A percentile compares a stretch with the other conserved stretches of the same genome.
phyloP scores from a whole-genome alignment of 306 rosid species.

The Alnus glutinosa region DNA sequence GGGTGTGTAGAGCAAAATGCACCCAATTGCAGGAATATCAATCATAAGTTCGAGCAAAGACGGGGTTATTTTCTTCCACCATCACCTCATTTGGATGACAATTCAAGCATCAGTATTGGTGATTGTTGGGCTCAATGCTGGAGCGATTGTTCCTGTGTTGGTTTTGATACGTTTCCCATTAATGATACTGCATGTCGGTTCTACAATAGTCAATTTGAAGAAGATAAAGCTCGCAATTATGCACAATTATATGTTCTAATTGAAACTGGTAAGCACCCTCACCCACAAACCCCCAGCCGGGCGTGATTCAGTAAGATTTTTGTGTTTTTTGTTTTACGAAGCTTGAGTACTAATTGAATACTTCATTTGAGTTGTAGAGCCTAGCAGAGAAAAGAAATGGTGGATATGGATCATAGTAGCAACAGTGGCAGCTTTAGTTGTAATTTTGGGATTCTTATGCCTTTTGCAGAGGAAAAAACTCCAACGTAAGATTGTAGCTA shows the following conservation, averaged over 20 bases:
- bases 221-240: neutral
- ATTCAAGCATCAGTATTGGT: neutral
- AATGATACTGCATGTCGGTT: slow-evolving; percentile 11
- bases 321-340: neutral
- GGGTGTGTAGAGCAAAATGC: neutral
- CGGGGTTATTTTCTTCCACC: neutral
- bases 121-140: slow-evolving; percentile 21
- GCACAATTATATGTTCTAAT: neutral
- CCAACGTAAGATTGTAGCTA: too few relatives aligned
- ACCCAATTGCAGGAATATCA: neutral
- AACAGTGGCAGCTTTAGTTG: neutral
- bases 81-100: neutral
- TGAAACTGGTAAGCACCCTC: neutral
- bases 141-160: slow-evolving; percentile 20
- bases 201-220: neutral
- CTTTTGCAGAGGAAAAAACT: neutral
- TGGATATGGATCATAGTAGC: slow-evolving; percentile 17
- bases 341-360: too few relatives aligned
- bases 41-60: neutral
- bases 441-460: neutral
- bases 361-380: too few relatives aligned
- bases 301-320: neutral
- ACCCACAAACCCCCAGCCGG: too few relatives aligned
- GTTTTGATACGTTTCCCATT: neutral
- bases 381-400: neutral